These are phyloP conservation scores for Casuarina cunninghamiana DNA, from an alignment of 306 rosid species.

Conservation along the genomic window DNA sequence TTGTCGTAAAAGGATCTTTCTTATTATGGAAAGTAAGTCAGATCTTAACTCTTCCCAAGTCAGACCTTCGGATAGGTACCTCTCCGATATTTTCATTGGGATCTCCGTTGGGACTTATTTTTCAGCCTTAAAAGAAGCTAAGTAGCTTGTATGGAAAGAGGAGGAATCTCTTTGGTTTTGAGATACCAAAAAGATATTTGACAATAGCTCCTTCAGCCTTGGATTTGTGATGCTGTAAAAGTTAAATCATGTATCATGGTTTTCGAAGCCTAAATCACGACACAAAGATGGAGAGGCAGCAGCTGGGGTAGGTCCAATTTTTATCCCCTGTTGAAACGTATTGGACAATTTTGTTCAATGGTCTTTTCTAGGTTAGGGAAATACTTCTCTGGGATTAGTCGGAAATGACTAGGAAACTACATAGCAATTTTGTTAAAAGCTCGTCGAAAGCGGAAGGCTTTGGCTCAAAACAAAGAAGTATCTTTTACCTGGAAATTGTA, in stretches of 20 bases:
- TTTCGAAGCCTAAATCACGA: constrained; percentile 3
- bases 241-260: constrained; percentile 46
- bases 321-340: constrained; percentile 9
- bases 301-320: constrained; percentile 28
- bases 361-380: constrained; percentile 11
- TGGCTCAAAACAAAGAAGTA: no score
- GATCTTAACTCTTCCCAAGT: no score
- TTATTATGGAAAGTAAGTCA: no score
- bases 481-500: no score
- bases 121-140: no score
- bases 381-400: not conserved
- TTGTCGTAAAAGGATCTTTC: no score
- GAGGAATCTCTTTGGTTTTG: no score
- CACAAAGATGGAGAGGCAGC: constrained; percentile 20
- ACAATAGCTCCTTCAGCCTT: not conserved
- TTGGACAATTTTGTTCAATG: not conserved
- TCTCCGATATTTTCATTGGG: no score
- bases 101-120: no score
- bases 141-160: no score
- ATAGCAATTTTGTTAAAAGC: not conserved
- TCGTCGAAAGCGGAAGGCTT: no score
- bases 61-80: no score
- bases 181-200: not conserved
- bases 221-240: constrained; percentile 8
- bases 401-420: not conserved